Evolutionary conservation across 495 filamentous ascomycete species (phyloP), one percentile per base, ranked within the genome.

Genomic region (Penicillium mononematosum): DNA sequence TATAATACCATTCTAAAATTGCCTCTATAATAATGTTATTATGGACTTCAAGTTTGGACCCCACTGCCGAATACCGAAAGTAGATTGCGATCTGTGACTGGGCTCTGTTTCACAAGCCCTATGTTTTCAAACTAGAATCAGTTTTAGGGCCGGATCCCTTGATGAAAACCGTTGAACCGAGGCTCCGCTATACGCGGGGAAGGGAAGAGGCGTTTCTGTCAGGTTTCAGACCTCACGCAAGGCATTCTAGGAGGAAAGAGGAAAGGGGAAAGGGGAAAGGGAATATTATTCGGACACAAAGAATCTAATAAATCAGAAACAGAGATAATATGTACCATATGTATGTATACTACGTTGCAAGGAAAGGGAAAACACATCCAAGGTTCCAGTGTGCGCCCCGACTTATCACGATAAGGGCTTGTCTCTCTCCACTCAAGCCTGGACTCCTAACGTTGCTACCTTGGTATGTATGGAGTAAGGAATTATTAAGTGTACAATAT

Each of bases 81-180:
- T 55, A 38, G 53, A 54, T 39, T 51, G 32, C 25, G 50, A 53
- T 53, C 50, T 42, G 27, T 24, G 14, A 36, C 46, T 39, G 36
- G 36, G 16, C 16, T 29, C 27, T 29, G 27, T 51, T 36, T 25
- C 22, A 34, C 48, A 44, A 53, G 53, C 53, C 53, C 53, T 55
- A 55, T 14, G 16, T 45, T n/a, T 10, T 29, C 45, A 29, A 31
- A 34, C 31, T 34, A 43, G 7, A 10, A 22, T 14, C 31, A 27
- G 5, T 12, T 8, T 36, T 52, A 52, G 48, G 49, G 47, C 32
- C 32, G 32, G 25, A 29, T 31, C 9, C 17, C 27, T 42, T 46
- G 43, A 46, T 46, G 16, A 39, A 55, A 55, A 45, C 52, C 53
- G 53, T 55, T 55, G 53, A 32, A 55, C 53, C 53, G 53, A 55